Base-by-base conservation (phyloP, 2,329 filamentous ascomycete species). In the Exophiala oligosperma region DNA sequence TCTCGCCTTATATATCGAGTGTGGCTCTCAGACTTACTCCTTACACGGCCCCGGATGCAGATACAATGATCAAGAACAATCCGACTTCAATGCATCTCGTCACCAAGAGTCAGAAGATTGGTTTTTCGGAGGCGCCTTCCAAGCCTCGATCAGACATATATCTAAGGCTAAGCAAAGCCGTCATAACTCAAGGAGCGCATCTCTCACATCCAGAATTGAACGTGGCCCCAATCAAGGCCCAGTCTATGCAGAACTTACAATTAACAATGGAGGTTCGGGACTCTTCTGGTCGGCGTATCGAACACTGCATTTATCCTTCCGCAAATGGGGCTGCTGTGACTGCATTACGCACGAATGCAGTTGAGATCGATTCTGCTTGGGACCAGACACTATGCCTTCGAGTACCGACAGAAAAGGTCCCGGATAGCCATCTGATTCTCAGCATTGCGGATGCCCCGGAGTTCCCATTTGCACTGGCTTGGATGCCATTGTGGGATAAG, bases 71-170 rank as follows among this genome's bases (percentile, higher is more conserved):
- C 69, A 91, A 89, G 68, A 86, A 88, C 49, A 96, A 91, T 2
- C 94, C 94, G 0, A 97, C 93, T 0, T 77, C 95, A 12, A 84
- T 99, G 12, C 88, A 95, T 51, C 87, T 89, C 52, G 84, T 97
- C 59, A 81, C 82, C 57, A 89, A 89, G 72, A 96, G 92, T 0
- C 88, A 82, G 67, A 94, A 94, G 71, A 92, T 97, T 72, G 94
- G 92, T 1, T 97, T 99, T 71, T 91, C 93, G 2, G 92, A 92
- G 11, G 92, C 92, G 1, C 93, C 94, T 0, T 92, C 89, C 0
- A 92, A 91, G 70, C 82, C 89, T 14, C 83, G 95, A 67, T 97
- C 92, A 9, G 95, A 99, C 72, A 97, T 99, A 51, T 99, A 99
- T 71, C 74, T 99, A 46, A 97, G 92, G 0, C 74, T 99, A 49